These are phyloP conservation scores for Prosopis cineraria DNA, from an alignment of 306 rosid species.

Conservation along the genomic window DNA sequence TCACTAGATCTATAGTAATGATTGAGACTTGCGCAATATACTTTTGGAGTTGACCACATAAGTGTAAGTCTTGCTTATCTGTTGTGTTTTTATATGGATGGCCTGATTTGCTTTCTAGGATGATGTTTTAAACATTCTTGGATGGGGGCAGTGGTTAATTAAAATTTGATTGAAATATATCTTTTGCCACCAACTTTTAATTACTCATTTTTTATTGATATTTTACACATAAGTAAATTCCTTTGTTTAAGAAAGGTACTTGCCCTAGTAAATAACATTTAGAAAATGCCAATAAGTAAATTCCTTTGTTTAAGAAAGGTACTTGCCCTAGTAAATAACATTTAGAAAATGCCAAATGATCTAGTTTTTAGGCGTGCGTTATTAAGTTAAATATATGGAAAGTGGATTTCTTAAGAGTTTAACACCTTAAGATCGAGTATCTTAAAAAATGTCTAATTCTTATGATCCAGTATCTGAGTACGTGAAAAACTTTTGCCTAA, in stretches of 20 bases:
- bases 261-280: background rate
- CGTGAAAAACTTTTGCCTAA: no score
- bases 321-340: background rate
- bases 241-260: background rate
- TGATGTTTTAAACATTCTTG: background rate
- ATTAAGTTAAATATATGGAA: background rate
- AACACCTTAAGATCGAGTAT: no score
- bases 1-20: background rate
- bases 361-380: background rate
- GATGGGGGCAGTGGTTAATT: background rate
- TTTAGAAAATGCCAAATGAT: background rate
- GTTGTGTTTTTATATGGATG: conserved; percentile 1
- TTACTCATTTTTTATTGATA: conserved; percentile 9
- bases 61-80: background rate
- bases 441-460: no score
- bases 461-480: no score
- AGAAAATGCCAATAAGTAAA: background rate
- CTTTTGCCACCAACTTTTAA: conserved; percentile 4
- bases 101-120: background rate
- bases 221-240: background rate
- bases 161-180: background rate
- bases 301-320: background rate
- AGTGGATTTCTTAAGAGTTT: no score
- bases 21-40: background rate
- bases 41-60: background rate